These are phyloP conservation scores for Ceratobasidium theobromae DNA, from an alignment of 1,284 basidiomycete genomes.

Conservation along the genomic window DNA sequence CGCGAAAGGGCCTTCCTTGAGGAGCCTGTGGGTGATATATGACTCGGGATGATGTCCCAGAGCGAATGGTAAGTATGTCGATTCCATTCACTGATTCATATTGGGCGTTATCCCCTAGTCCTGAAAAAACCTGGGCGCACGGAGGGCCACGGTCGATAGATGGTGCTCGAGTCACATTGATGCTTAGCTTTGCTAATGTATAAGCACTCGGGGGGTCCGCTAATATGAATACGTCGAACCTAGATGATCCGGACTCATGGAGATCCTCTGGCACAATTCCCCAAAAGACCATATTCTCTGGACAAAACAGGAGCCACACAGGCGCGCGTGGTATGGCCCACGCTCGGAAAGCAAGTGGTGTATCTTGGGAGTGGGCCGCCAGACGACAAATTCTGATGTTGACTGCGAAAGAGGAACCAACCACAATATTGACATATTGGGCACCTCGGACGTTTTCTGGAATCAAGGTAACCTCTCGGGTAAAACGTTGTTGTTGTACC, in stretches of 20 bases:
- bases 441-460: not conserved
- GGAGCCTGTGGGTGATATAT: not conserved
- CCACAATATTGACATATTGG: not conserved
- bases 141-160: no score
- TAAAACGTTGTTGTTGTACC: not conserved
- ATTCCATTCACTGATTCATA: not conserved
- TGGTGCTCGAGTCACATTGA: not conserved
- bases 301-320: conserved; percentile 8
- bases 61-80: conserved; percentile 3
- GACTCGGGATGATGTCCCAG: not conserved
- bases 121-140: not conserved
- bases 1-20: not conserved
- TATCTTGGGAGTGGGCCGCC: not conserved
- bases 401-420: not conserved
- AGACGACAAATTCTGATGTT: not conserved
- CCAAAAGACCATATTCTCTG: conserved; percentile 4
- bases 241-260: not conserved
- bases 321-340: not conserved
- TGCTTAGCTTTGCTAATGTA: conserved; percentile 1
- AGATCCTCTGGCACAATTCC: not conserved
- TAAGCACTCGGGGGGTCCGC: not conserved
- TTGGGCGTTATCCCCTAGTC: not conserved
- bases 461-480: not conserved
- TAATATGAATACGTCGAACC: not conserved
- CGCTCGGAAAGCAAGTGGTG: not conserved